A percentile compares a stretch with the other conserved stretches of the same genome.
Evolutionary conservation across 148 eudicot genomes (phyloP).

Genomic region (Chenopodium suecicum): DNA sequence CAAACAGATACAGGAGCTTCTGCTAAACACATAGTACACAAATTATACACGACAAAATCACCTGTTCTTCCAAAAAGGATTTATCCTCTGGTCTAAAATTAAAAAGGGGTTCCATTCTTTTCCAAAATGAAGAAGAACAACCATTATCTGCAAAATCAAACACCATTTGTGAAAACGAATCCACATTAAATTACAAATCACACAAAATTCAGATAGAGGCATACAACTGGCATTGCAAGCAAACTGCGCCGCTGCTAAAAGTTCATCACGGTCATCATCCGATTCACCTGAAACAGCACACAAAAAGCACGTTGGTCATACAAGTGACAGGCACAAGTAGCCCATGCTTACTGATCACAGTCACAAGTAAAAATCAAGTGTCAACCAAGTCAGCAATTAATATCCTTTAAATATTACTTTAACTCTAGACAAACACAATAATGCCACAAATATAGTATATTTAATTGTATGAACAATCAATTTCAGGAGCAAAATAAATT

Average conservation of each 20-base stretch:
- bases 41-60: slow-evolving; percentile 26
- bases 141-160: slow-evolving; percentile 53
- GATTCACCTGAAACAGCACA: slow-evolving; percentile 61
- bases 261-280: slow-evolving; percentile 87
- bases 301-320: slow-evolving; percentile 1
- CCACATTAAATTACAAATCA: slow-evolving; percentile 11
- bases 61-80: slow-evolving; percentile 68
- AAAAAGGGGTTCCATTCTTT: slow-evolving; percentile 66
- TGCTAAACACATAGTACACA: not conserved
- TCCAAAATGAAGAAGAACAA: slow-evolving; percentile 79
- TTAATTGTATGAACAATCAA: not conserved
- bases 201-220: slow-evolving; percentile 27
- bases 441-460: not conserved
- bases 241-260: slow-evolving; percentile 61
- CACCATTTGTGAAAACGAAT: not conserved
- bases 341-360: slow-evolving; percentile 13
- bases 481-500: not conserved
- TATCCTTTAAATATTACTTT: too few relatives aligned
- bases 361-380: not conserved
- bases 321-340: not conserved
- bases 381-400: not conserved
- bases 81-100: slow-evolving; percentile 47
- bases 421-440: not conserved
- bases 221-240: slow-evolving; percentile 70
- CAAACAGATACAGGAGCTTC: not conserved